phyloP scores from a whole-genome alignment of 768 basidiomycete genomes.

The Lentinula edodes region DNA sequence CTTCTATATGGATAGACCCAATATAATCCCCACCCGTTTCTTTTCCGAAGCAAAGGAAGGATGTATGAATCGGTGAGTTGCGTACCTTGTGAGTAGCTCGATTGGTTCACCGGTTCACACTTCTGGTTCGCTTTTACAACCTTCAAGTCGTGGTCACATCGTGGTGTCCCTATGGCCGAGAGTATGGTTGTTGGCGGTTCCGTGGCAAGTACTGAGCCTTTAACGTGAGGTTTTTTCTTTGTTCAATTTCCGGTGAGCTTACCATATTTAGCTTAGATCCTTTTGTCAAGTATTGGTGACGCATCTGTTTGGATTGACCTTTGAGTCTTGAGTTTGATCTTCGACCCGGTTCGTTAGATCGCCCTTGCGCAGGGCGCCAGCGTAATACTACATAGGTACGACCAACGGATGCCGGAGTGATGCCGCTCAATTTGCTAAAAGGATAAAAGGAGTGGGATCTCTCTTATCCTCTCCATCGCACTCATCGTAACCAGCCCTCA shows the following conservation, averaged over 20 bases:
- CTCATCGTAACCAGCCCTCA: too few relatives aligned
- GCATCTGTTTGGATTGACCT: neutral
- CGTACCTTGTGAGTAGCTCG: neutral
- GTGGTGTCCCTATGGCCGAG: conserved; percentile 28
- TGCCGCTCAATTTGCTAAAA: neutral
- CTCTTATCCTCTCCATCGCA: neutral
- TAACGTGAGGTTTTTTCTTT: neutral
- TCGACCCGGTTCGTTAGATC: neutral
- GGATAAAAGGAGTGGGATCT: neutral
- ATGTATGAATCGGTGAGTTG: neutral
- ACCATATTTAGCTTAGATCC: neutral
- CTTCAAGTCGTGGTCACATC: conserved; percentile 17
- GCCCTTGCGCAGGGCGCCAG: neutral
- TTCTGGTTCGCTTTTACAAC: conserved; percentile 3
- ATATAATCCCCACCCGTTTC: neutral
- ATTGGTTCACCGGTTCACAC: neutral
- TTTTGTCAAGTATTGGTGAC: neutral
- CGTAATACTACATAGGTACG: neutral
- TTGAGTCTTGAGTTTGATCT: too few relatives aligned
- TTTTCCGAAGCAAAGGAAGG: neutral
- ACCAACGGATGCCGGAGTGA: neutral
- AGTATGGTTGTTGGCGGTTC: neutral
- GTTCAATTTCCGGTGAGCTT: neutral
- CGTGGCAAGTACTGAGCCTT: conserved; percentile 8
- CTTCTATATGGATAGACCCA: neutral